Evolutionary conservation across 2,329 filamentous ascomycete species (phyloP).

Genomic region (Microsporum audouinii): DNA sequence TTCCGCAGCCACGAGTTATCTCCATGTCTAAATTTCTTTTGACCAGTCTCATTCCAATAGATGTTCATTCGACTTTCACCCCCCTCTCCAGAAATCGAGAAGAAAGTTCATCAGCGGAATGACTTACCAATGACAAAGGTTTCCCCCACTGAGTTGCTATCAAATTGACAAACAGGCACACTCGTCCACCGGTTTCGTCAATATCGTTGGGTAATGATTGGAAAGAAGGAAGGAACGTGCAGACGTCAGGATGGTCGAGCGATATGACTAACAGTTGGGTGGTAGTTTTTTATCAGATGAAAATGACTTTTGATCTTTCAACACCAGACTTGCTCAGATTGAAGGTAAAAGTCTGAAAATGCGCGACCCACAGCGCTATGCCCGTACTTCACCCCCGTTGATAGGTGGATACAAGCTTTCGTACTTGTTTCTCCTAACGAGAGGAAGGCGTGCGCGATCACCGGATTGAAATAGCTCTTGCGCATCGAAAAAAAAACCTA

Average conservation of each 20-base stretch:
- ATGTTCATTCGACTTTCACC: neutral
- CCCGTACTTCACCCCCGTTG: neutral
- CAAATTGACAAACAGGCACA: neutral
- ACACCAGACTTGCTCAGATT: neutral
- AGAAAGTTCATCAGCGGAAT: neutral
- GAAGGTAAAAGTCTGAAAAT: neutral
- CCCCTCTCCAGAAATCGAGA: neutral
- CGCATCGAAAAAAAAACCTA: neutral
- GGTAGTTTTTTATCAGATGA: neutral
- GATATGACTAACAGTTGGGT: neutral
- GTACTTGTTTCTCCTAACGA: neutral
- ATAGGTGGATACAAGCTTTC: slow-evolving; percentile 4
- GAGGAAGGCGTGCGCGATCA: slow-evolving; percentile 2
- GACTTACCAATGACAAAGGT: neutral
- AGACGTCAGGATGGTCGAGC: neutral
- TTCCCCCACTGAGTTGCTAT: neutral
- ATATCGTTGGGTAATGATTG: neutral
- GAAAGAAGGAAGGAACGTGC: neutral
- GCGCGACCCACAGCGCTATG: slow-evolving; percentile 1
- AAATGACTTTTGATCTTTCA: slow-evolving; percentile 4
- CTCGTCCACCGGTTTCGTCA: neutral
- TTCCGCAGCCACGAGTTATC: neutral
- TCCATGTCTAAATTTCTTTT: neutral
- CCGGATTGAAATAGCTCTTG: neutral
- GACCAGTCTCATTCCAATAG: neutral